Conservation (phyloP, 2,329 filamentous ascomycete species). For the Fusarium circinatum region DNA sequence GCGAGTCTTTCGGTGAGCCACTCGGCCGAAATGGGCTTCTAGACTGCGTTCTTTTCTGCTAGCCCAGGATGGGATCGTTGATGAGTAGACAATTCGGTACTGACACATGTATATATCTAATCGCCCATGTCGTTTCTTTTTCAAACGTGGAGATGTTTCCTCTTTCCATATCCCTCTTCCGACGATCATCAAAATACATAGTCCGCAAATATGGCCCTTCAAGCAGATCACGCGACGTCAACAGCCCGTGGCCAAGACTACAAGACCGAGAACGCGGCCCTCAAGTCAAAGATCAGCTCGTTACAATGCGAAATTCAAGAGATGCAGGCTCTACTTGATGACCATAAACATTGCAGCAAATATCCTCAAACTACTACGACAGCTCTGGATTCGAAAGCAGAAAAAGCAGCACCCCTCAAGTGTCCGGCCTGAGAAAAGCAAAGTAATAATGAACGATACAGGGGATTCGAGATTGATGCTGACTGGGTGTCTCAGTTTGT, state of each 20-base stretch:
- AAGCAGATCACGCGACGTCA: not conserved
- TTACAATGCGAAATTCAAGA: not conserved
- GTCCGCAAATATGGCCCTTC: not conserved
- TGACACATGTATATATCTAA: not conserved
- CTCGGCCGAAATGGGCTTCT: not conserved
- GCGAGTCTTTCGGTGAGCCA: conserved; percentile 12
- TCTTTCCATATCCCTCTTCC: not conserved
- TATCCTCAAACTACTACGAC: not conserved
- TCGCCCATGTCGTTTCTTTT: no score
- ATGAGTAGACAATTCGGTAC: not conserved
- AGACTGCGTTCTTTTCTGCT: not conserved
- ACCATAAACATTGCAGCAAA: not conserved
- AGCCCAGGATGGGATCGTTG: not conserved
- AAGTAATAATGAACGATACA: not conserved
- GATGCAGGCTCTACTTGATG: not conserved
- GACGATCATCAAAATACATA: no score
- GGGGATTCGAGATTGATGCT: conserved; percentile 39
- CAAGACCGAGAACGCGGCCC: not conserved
- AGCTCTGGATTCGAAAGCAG: not conserved
- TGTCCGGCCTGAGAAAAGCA: not conserved
- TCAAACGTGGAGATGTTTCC: no score
- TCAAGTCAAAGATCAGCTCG: not conserved
- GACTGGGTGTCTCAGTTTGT: not conserved
- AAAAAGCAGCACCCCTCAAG: not conserved
- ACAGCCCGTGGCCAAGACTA: not conserved